Percentiles rank a stretch among this genome's conserved stretches.
Conservation (phyloP, 2,329 filamentous ascomycete species). For the Ophiostoma pallidulum region DNA sequence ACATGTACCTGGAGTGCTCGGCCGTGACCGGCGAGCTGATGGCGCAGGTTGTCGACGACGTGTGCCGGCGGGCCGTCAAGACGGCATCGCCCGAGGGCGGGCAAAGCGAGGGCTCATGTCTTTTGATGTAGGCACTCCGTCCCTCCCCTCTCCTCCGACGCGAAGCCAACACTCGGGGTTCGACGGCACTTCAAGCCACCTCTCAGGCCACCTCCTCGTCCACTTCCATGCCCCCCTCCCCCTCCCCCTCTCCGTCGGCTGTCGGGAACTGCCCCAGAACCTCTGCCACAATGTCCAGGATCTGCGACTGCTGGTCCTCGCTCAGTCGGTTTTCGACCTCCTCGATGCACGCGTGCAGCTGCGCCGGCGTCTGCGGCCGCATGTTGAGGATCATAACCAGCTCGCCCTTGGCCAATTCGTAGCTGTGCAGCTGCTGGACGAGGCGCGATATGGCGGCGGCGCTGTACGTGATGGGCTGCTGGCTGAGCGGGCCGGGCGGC, state of each 20-base stretch:
- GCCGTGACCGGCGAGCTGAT: slow-evolving; percentile 51
- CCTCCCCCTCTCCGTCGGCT: slow-evolving; percentile 27
- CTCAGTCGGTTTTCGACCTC: slow-evolving; percentile 53
- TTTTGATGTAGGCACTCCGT: slow-evolving; percentile 30
- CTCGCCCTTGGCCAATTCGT: slow-evolving; percentile 57
- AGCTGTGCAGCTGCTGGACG: slow-evolving; percentile 44
- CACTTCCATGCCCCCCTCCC: slow-evolving; percentile 17
- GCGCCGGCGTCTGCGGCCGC: slow-evolving; percentile 46
- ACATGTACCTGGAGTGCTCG: slow-evolving; percentile 56
- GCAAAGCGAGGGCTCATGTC: slow-evolving; percentile 47
- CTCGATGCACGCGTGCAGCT: slow-evolving; percentile 55
- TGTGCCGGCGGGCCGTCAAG: slow-evolving; percentile 45
- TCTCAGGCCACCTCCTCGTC: slow-evolving; percentile 27
- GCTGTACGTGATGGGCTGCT: slow-evolving; percentile 44
- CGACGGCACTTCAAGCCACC: too few relatives aligned
- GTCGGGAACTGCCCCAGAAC: slow-evolving; percentile 46
- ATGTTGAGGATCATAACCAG: slow-evolving; percentile 60
- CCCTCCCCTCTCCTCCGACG: background rate
- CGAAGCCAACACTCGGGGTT: too few relatives aligned
- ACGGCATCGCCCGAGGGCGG: slow-evolving; percentile 37
- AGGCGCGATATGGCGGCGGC: slow-evolving; percentile 43
- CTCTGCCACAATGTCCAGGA: slow-evolving; percentile 46
- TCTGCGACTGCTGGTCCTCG: slow-evolving; percentile 48
- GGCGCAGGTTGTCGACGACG: slow-evolving; percentile 48
- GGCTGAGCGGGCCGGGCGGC: slow-evolving; percentile 45